Conservation (phyloP, 2,329 filamentous ascomycete genomes). For the Diaporthe sp. region DNA sequence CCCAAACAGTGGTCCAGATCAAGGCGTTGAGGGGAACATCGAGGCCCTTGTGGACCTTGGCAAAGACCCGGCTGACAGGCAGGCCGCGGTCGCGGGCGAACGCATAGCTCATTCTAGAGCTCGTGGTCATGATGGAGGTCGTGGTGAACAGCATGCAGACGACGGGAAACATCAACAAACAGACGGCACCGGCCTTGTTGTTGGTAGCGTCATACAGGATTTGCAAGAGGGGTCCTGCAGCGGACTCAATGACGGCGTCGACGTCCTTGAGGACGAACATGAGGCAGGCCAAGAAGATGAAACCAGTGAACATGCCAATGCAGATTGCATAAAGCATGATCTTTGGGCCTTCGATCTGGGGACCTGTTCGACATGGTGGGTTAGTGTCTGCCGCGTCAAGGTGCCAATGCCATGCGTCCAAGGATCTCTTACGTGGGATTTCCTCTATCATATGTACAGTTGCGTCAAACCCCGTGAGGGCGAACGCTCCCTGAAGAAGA, state of each 20-base stretch:
- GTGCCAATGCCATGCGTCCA: background rate
- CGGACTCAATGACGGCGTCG: constrained; percentile 59
- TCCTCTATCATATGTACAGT: constrained; percentile 68
- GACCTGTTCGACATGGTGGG: constrained; percentile 47
- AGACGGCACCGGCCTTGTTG: constrained; percentile 72
- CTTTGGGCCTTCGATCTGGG: constrained; percentile 70
- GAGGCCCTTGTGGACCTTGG: constrained; percentile 71
- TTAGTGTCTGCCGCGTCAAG: background rate
- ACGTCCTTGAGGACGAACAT: constrained; percentile 75
- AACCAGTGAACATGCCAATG: constrained; percentile 74
- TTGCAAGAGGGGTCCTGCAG: constrained; percentile 51
- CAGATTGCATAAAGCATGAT: constrained; percentile 76
- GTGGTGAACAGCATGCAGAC: constrained; percentile 75
- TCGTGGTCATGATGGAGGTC: constrained; percentile 75
- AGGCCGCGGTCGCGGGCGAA: constrained; percentile 78
- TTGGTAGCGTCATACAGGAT: constrained; percentile 71
- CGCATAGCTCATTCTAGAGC: constrained; percentile 75
- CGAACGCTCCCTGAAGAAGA: constrained; percentile 65
- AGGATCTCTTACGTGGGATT: constrained; percentile 57
- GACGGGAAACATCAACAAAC: constrained; percentile 76
- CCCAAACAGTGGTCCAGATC: constrained; percentile 69
- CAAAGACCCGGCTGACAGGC: constrained; percentile 71
- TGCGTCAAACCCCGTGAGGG: constrained; percentile 66
- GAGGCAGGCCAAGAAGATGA: constrained; percentile 61
- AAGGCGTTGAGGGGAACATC: constrained; percentile 77